phyloP scores from a whole-genome alignment of 495 filamentous ascomycete genomes.

The Daldinia caldariorum region DNA sequence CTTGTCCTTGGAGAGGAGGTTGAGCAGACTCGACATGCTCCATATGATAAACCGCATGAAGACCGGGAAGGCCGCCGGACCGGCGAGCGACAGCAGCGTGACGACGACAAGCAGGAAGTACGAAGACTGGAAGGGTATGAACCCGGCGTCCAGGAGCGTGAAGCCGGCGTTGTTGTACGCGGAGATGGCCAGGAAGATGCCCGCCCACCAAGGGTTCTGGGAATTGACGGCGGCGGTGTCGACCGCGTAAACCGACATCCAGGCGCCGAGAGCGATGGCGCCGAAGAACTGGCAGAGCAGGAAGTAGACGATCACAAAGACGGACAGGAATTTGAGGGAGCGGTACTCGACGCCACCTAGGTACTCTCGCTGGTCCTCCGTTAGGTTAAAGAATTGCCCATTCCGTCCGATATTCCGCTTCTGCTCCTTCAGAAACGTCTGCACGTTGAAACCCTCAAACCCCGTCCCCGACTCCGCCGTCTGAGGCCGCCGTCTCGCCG shows the following conservation, averaged over 20 bases:
- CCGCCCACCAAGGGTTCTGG: conserved; percentile 65
- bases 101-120: conserved; percentile 75
- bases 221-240: conserved; percentile 67
- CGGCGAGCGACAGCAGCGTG: conserved; percentile 74
- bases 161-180: conserved; percentile 85
- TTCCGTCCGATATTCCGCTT: conserved; percentile 66
- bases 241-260: conserved; percentile 66
- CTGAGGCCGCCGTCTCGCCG: conserved; percentile 38
- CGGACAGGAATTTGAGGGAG: conserved; percentile 69
- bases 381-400: conserved; percentile 72
- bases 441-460: conserved; percentile 41
- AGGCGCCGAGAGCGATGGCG: conserved; percentile 71
- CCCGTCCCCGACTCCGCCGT: conserved; percentile 36
- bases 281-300: conserved; percentile 71
- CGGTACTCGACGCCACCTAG: conserved; percentile 78
- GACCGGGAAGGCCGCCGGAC: conserved; percentile 74
- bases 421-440: conserved; percentile 41
- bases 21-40: conserved; percentile 57
- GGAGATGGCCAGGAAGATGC: conserved; percentile 68
- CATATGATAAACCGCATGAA: conserved; percentile 77
- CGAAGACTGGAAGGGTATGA: conserved; percentile 68
- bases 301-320: conserved; percentile 75
- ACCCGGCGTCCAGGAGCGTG: conserved; percentile 79
- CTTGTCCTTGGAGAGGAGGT: conserved; percentile 52
- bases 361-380: conserved; percentile 67